Conservation (phyloP, 768 basidiomycete genomes). For the Neoboletus magnificus region DNA sequence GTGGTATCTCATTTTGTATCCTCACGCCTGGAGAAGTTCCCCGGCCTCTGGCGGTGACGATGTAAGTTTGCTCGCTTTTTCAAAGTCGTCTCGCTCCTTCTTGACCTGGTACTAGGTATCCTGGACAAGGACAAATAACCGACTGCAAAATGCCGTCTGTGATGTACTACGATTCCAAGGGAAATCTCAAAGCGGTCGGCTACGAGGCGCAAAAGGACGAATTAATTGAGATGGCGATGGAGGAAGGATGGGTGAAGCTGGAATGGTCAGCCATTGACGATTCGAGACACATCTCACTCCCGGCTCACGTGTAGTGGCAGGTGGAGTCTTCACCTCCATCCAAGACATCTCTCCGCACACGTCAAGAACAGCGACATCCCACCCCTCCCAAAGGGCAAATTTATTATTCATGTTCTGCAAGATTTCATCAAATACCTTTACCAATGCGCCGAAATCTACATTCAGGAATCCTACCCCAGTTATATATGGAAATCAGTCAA, state of each 20-base stretch:
- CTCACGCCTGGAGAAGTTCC: too few species aligned
- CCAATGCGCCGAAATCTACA: slow-evolving; percentile 40
- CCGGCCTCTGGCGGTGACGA: too few species aligned
- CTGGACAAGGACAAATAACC: slow-evolving; percentile 38
- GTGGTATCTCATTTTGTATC: too few species aligned
- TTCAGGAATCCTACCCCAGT: slow-evolving; percentile 39
- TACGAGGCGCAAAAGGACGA: slow-evolving; percentile 40
- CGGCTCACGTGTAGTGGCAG: slow-evolving; percentile 9
- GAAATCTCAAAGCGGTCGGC: slow-evolving; percentile 37
- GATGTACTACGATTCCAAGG: slow-evolving; percentile 41
- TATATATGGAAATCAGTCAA: slow-evolving; percentile 46
- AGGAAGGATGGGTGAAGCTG: slow-evolving; percentile 41
- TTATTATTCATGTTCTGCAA: slow-evolving; percentile 37
- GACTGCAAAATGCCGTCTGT: slow-evolving; percentile 45
- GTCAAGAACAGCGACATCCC: slow-evolving; percentile 32
- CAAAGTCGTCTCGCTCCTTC: background rate
- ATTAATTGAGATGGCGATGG: slow-evolving; percentile 34
- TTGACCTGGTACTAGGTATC: slow-evolving; percentile 24
- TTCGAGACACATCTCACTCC: background rate
- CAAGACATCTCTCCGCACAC: slow-evolving; percentile 28
- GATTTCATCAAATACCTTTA: slow-evolving; percentile 46
- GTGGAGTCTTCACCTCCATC: slow-evolving; percentile 38
- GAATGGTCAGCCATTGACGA: slow-evolving; percentile 35
- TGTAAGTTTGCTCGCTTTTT: background rate
- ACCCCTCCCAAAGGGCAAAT: slow-evolving; percentile 38